Conservation (phyloP, 768 basidiomycete genomes). For the Vararia minispora region DNA sequence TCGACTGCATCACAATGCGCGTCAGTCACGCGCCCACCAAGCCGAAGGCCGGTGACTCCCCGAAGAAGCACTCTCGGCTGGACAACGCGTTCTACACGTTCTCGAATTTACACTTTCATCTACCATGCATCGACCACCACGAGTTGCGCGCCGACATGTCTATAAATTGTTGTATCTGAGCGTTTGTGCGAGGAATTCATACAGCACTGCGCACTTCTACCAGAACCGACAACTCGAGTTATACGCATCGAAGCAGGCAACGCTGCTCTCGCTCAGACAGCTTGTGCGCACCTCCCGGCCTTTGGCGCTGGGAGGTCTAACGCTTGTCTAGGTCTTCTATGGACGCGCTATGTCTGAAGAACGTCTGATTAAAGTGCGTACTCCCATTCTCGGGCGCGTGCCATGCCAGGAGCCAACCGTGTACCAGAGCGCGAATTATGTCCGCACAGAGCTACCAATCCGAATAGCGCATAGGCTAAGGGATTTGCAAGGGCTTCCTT, state of each 20-base stretch:
- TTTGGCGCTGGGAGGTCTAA: slow-evolving; percentile 4
- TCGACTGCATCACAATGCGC: background rate
- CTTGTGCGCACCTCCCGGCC: slow-evolving; percentile 36
- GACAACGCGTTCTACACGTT: too few species aligned
- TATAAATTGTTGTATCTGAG: too few species aligned
- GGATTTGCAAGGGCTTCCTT: slow-evolving; percentile 80
- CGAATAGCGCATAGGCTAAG: slow-evolving; percentile 81
- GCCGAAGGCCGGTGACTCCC: too few species aligned
- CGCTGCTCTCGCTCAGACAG: slow-evolving; percentile 66
- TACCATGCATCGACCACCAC: too few species aligned
- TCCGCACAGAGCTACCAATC: slow-evolving; percentile 80
- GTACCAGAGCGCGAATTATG: slow-evolving; percentile 79
- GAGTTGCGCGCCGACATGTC: too few species aligned
- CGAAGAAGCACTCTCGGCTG: too few species aligned
- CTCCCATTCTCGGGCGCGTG: background rate
- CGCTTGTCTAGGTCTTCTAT: slow-evolving; percentile 55
- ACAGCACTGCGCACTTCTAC: slow-evolving; percentile 68
- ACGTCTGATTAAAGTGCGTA: slow-evolving; percentile 57
- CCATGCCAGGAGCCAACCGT: background rate
- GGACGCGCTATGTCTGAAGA: slow-evolving; percentile 77
- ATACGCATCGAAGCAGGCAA: slow-evolving; percentile 65
- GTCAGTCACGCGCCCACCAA: background rate
- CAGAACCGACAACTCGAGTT: slow-evolving; percentile 74
- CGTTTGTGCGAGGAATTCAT: too few species aligned
- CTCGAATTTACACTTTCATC: too few species aligned